Base-by-base conservation (phyloP, 176 grass and related monocot species). In the Rhipidocladum racemiflorum region DNA sequence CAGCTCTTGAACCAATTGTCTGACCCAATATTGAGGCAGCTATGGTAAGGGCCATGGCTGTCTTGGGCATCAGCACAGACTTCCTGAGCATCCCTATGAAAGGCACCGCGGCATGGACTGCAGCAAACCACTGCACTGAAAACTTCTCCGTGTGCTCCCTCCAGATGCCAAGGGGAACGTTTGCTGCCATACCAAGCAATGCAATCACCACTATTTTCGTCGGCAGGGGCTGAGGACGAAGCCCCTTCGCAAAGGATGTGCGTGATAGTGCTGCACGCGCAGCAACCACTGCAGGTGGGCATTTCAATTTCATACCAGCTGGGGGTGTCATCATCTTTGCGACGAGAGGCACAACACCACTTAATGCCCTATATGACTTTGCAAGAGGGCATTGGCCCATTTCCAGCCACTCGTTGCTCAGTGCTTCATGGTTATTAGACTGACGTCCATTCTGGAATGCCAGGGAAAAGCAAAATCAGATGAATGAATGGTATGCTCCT, bases 51-150 rank as follows among this genome's bases (percentile, higher is more conserved):
- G 82, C 87, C 94, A 97, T 93, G 42, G 91, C 91, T 34, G 81
- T 25, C 89, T 93, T 97, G 0, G 94, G 91, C 91, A 97, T 93
- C 53, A 93, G 70, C 70, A 97, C 89, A n/a, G 89, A 97, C 50
- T 97, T 97, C 81, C 94, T 93, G 24, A 97, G 89, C 84, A 97
- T 97, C 35, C 80, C 91, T 72, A 97, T 89, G 76, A 97, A 97
- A 35, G 94, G 94, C 29, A 97, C 91, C 1, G 94, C 89, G 0
- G 89, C 91, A 81, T 97, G 94, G 34, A 97, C 85, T 7, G 91
- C 89, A 18, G 80, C 84, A 78, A 93, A 91, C 91, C 89, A 91
- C 70, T 91, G 89, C 17, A 78, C 70, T 2, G 91, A 97, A 65
- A 97, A 97, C 79, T 97, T 97, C 10, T 83, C 16, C 2, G 91